Evolutionary conservation across 2,329 filamentous ascomycete genomes (phyloP).

Genomic region (Sporothrix euskadiensis): DNA sequence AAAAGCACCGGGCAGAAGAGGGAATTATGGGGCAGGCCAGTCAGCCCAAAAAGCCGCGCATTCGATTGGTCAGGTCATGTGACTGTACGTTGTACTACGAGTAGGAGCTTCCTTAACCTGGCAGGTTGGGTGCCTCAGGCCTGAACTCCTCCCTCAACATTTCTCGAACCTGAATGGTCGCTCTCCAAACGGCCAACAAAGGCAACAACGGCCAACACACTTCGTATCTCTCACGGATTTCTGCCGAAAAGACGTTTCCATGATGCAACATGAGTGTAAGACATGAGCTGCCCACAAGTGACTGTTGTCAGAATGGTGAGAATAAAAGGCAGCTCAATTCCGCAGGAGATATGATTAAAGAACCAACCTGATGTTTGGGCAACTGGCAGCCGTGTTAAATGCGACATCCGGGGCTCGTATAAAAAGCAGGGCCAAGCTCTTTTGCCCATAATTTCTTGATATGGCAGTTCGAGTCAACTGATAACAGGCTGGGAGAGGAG

Average conservation of each 20-base stretch:
- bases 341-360: background rate
- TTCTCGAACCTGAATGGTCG: background rate
- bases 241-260: no score
- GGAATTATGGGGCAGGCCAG: conserved; percentile 17
- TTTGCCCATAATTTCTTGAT: background rate
- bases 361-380: background rate
- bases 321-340: background rate
- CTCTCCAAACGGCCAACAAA: background rate
- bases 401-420: background rate
- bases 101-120: background rate
- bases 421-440: background rate
- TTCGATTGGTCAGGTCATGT: conserved; percentile 30
- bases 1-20: conserved; percentile 5
- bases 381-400: background rate
- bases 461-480: background rate
- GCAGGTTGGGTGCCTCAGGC: conserved; percentile 27
- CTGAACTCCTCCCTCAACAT: background rate
- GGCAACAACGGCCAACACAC: background rate
- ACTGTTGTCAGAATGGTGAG: background rate
- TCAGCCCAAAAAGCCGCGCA: conserved; percentile 29
- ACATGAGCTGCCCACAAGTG: background rate
- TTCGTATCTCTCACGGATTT: background rate
- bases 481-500: background rate
- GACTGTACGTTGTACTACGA: background rate
- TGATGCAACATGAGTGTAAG: background rate